Base-by-base conservation (phyloP, 1,284 basidiomycete species). In the Apiotrichum gamsii region DNA sequence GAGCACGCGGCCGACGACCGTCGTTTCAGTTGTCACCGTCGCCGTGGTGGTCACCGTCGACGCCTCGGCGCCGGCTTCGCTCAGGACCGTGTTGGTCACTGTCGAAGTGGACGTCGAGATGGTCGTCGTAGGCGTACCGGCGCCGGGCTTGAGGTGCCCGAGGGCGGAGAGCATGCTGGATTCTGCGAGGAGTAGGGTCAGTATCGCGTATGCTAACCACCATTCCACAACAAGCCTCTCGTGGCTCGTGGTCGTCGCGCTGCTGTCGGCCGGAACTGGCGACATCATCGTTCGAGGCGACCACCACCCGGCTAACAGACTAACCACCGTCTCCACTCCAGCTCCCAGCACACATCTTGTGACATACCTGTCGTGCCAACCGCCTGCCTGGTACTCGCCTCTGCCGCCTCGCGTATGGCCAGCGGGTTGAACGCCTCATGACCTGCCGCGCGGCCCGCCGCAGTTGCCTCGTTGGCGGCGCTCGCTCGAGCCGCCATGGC, bases 371-470 rank as follows among this genome's bases (percentile, higher is more conserved):
- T 28, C 11, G 25, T 28, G 25, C 25, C 25, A 28, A 50, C 10
- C 3, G 43, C 42, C 25, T 60, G 54, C 45, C 61, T 60, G 8
- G 64, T 60, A 14, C 41, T 56, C 9, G 51, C 53, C 52, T 65
- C 60, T 15, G 61, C 61, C 8, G 62, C 64, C 46, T 64, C 61
- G 16, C 64, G 43, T 10, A 67, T 49, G 4, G 55, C 60, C 1
- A 66, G 39, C 9, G 67, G 63, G 41, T 62, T 67, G 51, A 69
- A 48, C 30, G 31, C 49, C 28, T 62, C 59, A 5, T 49, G 14
- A 1, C 46, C 61, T 1, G 54, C 54, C 6, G 45, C 47, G 20
- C 61, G 52, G 1, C 55, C 61, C 5, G 56, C 51, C 0, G 50
- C 36, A 3, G 56, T 52, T 3, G 61, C 31, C 40, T 70, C 68